Percentiles rank a stretch among this genome's conserved stretches.
Evolutionary conservation across 2,329 filamentous ascomycete species (phyloP).

Genomic region (Cercospora nicotianae): DNA sequence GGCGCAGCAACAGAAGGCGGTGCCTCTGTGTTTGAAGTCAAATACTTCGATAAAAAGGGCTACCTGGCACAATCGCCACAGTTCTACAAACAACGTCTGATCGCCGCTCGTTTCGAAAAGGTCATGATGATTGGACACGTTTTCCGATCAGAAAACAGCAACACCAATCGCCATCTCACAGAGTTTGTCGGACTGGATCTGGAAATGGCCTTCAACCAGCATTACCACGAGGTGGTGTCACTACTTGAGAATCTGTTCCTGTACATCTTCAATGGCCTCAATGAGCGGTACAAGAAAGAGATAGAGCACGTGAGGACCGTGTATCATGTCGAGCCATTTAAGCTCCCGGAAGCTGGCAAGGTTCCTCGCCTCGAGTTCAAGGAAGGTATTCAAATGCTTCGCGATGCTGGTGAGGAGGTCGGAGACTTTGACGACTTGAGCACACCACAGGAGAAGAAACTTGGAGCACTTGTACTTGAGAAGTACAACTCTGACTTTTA

Average conservation of each 20-base stretch:
- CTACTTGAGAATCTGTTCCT: slow-evolving; percentile 74
- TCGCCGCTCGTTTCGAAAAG: slow-evolving; percentile 73
- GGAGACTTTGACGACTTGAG: slow-evolving; percentile 71
- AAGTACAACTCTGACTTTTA: slow-evolving; percentile 97
- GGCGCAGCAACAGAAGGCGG: slow-evolving; percentile 91
- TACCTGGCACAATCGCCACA: slow-evolving; percentile 79
- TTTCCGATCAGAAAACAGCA: slow-evolving; percentile 83
- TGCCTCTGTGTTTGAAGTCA: slow-evolving; percentile 83
- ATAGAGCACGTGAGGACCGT: slow-evolving; percentile 70
- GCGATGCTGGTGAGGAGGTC: slow-evolving; percentile 74
- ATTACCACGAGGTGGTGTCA: slow-evolving; percentile 72
- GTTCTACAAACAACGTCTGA: slow-evolving; percentile 85
- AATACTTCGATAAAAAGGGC: slow-evolving; percentile 84
- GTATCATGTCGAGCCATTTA: slow-evolving; percentile 76
- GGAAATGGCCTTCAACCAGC: slow-evolving; percentile 82
- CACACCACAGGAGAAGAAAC: slow-evolving; percentile 82
- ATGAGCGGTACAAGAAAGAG: slow-evolving; percentile 66
- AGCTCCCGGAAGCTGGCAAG: slow-evolving; percentile 71
- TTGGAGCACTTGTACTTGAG: slow-evolving; percentile 79
- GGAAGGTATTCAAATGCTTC: slow-evolving; percentile 74
- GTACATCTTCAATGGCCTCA: slow-evolving; percentile 74
- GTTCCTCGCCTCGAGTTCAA: slow-evolving; percentile 75
- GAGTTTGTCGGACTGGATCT: slow-evolving; percentile 88
- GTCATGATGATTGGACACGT: slow-evolving; percentile 79
- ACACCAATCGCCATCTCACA: slow-evolving; percentile 81